These are phyloP conservation scores for Chaetomium sp. DNA, from an alignment of 2,329 filamentous ascomycete species.

Conservation along the genomic window DNA sequence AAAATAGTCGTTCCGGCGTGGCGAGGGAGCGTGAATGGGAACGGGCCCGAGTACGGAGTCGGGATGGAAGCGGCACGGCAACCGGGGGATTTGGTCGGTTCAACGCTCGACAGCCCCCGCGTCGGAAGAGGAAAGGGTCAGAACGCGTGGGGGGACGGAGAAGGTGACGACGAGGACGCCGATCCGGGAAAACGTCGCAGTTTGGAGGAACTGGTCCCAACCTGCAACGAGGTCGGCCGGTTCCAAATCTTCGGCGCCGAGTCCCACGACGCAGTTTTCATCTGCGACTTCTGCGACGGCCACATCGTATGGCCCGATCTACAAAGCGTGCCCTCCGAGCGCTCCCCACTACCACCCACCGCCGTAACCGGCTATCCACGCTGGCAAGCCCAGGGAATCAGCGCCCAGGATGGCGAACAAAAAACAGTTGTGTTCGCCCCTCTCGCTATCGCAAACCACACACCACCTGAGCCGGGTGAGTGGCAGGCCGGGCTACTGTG, in stretches of 20 bases:
- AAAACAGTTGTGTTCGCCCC: slow-evolving; percentile 52
- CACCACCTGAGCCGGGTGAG: slow-evolving; percentile 42
- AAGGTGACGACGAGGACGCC: not conserved
- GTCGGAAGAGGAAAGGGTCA: not conserved
- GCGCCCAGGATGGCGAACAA: slow-evolving; percentile 34
- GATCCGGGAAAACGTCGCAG: slow-evolving; percentile 7
- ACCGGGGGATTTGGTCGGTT: not conserved
- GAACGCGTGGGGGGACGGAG: not conserved
- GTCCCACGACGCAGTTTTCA: slow-evolving; percentile 45
- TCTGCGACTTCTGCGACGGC: slow-evolving; percentile 57
- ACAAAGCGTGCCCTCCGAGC: slow-evolving; percentile 43
- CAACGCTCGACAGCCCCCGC: too few relatives aligned
- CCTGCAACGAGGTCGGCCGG: slow-evolving; percentile 47
- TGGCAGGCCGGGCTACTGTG: slow-evolving; percentile 49
- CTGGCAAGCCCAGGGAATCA: slow-evolving; percentile 47
- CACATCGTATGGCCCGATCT: slow-evolving; percentile 54
- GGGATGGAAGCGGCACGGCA: not conserved
- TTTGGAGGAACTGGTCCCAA: slow-evolving; percentile 42
- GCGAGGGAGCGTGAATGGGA: too few relatives aligned
- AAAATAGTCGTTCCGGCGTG: too few relatives aligned
- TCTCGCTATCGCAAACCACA: slow-evolving; percentile 52
- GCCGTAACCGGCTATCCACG: slow-evolving; percentile 30
- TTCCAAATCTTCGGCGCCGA: slow-evolving; percentile 44
- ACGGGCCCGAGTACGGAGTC: too few relatives aligned
- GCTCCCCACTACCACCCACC: slow-evolving; percentile 30